Percentiles rank a stretch among this genome's conserved stretches.
Conservation (phyloP, 768 basidiomycete species). For the Boletus edulis region DNA sequence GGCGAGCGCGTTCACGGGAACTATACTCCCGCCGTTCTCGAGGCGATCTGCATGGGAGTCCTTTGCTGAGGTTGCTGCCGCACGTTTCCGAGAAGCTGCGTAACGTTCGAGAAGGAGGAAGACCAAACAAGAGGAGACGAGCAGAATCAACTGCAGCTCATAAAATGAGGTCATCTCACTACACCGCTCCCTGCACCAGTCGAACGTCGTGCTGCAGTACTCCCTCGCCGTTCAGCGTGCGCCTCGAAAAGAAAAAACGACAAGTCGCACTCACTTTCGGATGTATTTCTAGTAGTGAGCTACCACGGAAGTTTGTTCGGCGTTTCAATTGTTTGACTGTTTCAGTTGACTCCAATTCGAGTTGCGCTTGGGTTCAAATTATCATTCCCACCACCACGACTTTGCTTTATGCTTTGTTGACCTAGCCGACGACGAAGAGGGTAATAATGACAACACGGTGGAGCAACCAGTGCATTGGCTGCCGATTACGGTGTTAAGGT, state of each 20-base stretch:
- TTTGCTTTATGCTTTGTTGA: not conserved
- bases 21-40: slow-evolving; percentile 29
- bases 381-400: slow-evolving; percentile 15
- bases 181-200: too few species aligned
- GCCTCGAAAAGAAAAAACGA: not conserved
- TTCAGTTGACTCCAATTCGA: not conserved
- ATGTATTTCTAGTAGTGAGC: not conserved
- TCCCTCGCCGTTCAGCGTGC: too few species aligned
- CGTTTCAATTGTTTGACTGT: not conserved
- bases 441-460: slow-evolving; percentile 9
- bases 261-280: slow-evolving; percentile 7
- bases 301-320: not conserved
- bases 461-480: not conserved
- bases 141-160: slow-evolving; percentile 38
- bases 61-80: slow-evolving; percentile 15
- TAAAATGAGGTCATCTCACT: slow-evolving; percentile 35
- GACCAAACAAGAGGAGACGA: slow-evolving; percentile 34
- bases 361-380: not conserved
- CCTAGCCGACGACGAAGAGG: slow-evolving; percentile 6
- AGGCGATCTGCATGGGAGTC: slow-evolving; percentile 27
- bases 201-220: too few species aligned
- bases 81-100: slow-evolving; percentile 25
- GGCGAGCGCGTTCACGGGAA: slow-evolving; percentile 27
- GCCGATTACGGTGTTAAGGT: too few species aligned
- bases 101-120: slow-evolving; percentile 36